Conservation (phyloP, 352 stramenopile species). For the Phytophthora cactorum region DNA sequence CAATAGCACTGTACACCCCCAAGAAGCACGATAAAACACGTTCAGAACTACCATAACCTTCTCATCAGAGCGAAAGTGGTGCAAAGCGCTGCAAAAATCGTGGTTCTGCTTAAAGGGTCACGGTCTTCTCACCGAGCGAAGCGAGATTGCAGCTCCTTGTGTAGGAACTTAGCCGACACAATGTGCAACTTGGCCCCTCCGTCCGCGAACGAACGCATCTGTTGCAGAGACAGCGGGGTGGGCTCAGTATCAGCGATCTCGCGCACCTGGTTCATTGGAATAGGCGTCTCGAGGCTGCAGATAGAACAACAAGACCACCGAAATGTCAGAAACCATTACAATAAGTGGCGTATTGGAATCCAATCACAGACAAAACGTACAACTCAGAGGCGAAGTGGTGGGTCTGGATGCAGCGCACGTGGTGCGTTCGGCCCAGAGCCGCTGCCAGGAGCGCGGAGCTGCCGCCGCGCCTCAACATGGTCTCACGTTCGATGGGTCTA, state of each 20-base stretch:
- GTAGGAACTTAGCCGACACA: constrained; percentile 71
- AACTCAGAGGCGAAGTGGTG: constrained; percentile 20
- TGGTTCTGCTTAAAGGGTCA: background rate
- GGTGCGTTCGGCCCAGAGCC: background rate
- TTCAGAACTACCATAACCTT: constrained; percentile 3
- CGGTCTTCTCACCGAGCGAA: constrained; percentile 54
- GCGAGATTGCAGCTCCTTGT: constrained; percentile 81
- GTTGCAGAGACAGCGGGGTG: constrained; percentile 76
- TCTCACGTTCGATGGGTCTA: background rate
- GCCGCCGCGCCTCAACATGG: constrained; percentile 10
- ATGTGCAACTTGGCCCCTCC: constrained; percentile 64
- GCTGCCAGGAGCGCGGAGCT: background rate
- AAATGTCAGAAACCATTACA: constrained; percentile 19
- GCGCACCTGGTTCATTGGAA: constrained; percentile 72
- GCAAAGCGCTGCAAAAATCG: background rate
- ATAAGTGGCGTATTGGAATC: background rate
- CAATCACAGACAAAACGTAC: constrained; percentile 4
- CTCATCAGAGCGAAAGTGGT: background rate
- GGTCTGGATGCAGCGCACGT: constrained; percentile 13
- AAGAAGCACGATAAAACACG: constrained; percentile 8
- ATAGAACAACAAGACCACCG: constrained; percentile 6
- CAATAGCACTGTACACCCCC: constrained; percentile 42
- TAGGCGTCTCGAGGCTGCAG: constrained; percentile 30
- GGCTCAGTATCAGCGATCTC: constrained; percentile 59
- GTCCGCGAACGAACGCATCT: constrained; percentile 84